Percentiles rank a stretch among this genome's conserved stretches.
These are phyloP conservation scores for Termitomyces sp. DNA, from an alignment of 768 basidiomycete genomes.

Conservation along the genomic window DNA sequence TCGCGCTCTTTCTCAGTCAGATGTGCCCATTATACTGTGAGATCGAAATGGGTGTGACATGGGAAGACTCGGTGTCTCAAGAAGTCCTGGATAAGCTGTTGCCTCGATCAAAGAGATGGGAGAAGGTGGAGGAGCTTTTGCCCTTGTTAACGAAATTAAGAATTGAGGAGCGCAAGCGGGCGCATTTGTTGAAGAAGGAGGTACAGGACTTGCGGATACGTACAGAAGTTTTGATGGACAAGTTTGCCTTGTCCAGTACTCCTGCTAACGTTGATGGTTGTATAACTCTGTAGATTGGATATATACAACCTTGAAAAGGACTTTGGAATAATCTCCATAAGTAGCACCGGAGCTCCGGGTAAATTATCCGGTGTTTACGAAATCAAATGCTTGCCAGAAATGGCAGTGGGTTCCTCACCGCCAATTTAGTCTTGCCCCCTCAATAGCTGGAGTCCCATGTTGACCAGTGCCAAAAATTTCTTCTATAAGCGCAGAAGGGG, in stretches of 20 bases:
- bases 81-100: conserved; percentile 13
- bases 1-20: conserved; percentile 51
- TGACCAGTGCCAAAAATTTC: conserved; percentile 34
- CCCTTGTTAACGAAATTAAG: conserved; percentile 49
- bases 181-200: conserved; percentile 35
- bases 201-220: conserved; percentile 48
- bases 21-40: conserved; percentile 41
- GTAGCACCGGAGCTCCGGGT: neutral
- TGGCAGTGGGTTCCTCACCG: neutral
- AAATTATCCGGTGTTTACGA: neutral
- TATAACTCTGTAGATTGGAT: neutral
- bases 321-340: too few relatives aligned
- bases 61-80: conserved; percentile 26
- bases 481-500: conserved; percentile 44
- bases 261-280: conserved; percentile 8
- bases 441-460: conserved; percentile 1
- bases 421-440: neutral
- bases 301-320: too few relatives aligned
- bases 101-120: conserved; percentile 33
- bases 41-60: conserved; percentile 46
- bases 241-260: conserved; percentile 3
- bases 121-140: conserved; percentile 32
- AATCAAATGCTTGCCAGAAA: conserved; percentile 5
- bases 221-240: conserved; percentile 39
- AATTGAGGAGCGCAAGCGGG: conserved; percentile 31